phyloP scores from a whole-genome alignment of 2,329 filamentous ascomycete species.

The Fusarium begoniae region DNA sequence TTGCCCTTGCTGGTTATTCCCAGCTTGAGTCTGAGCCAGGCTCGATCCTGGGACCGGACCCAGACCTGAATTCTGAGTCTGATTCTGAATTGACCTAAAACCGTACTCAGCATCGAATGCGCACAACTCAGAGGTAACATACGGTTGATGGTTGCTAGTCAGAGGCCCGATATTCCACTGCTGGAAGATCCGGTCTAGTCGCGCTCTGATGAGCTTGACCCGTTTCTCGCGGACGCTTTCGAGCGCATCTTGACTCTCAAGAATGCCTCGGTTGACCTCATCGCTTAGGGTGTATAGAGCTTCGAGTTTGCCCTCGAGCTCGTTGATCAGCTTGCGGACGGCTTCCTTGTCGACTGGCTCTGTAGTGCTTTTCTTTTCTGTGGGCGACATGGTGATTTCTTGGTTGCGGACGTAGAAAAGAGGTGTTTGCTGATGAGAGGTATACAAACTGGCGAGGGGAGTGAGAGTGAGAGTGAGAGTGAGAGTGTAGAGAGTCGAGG shows the following conservation, averaged over 20 bases:
- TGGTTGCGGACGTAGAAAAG: neutral
- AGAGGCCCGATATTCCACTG: slow-evolving; percentile 1
- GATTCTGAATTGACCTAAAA: neutral
- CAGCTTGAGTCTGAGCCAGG: neutral
- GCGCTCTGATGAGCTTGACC: neutral
- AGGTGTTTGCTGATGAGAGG: neutral
- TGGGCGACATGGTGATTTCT: neutral
- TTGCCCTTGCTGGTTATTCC: neutral
- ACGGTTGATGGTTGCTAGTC: neutral
- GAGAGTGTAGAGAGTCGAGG: neutral
- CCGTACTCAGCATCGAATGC: neutral
- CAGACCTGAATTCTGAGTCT: neutral
- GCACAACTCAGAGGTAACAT: neutral
- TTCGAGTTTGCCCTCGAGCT: neutral
- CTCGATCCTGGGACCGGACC: neutral
- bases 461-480: neutral
- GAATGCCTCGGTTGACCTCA: neutral
- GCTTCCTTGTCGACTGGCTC: neutral
- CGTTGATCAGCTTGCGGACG: neutral
- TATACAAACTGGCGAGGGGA: neutral
- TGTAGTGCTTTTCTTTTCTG: neutral
- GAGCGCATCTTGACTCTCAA: neutral
- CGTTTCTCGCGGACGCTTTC: neutral
- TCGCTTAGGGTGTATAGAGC: neutral
- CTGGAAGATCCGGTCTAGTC: neutral